Evolutionary conservation across 495 filamentous ascomycete genomes (phyloP).

Genomic region (Halenospora varia): DNA sequence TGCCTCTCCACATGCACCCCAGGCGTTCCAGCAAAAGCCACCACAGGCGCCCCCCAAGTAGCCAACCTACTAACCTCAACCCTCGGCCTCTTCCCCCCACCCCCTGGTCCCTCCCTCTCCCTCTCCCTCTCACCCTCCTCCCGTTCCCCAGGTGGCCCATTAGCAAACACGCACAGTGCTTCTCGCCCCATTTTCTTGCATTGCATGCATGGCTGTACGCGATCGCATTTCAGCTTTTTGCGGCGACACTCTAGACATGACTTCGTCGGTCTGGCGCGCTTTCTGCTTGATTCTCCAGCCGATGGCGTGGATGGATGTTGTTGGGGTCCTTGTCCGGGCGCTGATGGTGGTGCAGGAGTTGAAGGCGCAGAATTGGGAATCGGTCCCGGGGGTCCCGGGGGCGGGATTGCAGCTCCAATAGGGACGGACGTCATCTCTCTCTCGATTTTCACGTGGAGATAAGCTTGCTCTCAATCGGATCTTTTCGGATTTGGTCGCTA

Average conservation of each 20-base stretch:
- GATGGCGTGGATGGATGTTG: background rate
- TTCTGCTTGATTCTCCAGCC: background rate
- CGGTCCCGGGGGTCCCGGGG: too few relatives aligned
- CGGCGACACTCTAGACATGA: slow-evolving; percentile 16
- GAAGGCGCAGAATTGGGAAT: too few relatives aligned
- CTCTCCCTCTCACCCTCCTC: background rate
- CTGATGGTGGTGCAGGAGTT: too few relatives aligned
- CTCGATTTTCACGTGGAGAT: too few relatives aligned
- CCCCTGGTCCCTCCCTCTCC: slow-evolving; percentile 6
- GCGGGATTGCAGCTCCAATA: too few relatives aligned
- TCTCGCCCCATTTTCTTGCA: slow-evolving; percentile 17
- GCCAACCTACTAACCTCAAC: slow-evolving; percentile 4
- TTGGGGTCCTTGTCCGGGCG: background rate
- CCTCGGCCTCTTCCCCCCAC: slow-evolving; percentile 11
- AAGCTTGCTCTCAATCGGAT: too few relatives aligned
- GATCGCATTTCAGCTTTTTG: slow-evolving; percentile 25
- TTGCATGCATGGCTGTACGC: slow-evolving; percentile 18
- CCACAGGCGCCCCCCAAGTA: background rate
- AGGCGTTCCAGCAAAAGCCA: background rate
- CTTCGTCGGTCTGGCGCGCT: slow-evolving; percentile 2
- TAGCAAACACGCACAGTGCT: slow-evolving; percentile 5
- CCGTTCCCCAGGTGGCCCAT: background rate
- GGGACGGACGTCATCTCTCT: too few relatives aligned
- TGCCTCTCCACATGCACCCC: background rate
- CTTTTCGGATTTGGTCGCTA: too few relatives aligned